Evolutionary conservation across 352 stramenopile species (phyloP), one percentile per base, ranked within the genome.

Genomic region (Blastocystis sp.): DNA sequence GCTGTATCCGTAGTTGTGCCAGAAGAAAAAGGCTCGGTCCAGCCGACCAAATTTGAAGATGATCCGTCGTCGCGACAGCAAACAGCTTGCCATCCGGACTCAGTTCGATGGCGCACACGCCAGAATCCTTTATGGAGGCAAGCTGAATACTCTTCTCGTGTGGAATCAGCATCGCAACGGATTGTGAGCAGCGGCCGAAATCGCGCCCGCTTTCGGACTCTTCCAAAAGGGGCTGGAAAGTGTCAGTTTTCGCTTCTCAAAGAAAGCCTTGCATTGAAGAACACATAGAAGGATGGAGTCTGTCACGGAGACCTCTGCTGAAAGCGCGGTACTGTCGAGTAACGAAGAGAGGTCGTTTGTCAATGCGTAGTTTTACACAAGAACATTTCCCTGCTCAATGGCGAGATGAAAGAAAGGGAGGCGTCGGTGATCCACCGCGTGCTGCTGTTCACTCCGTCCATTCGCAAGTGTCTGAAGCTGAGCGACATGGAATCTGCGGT

Each of bases 21-120:
- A 84, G 74, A 2, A 84, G 57, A 63, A 84, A 45, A 38, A 63
- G 34, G 2, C 66, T 59, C 6, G 74, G 57, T 54, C 74, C 48
- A n/a, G 74, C 74, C 3, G 74, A 84, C 74, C 74, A 84, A 21
- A 84, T 68, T 69, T 84, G 74, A 28, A 84, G 28, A 9, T 34
- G 48, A 10, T 68, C 19, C 14, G 74, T 34, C 24, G 74, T 68
- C 2, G 52, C 74, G n/a, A 84, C 43, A 42, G 74, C 74, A 48
- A 52, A 84, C 1, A 84, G 34, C 28, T 84, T 84, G 34, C 74
- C 74, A 84, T 84, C 74, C 14, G 74, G 74, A 57, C 74, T 84
- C 57, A 84, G 42, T 19, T 84, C 57, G 24, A 66, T 84, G 2
- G 74, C 34, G 19, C 54, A 68, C 24, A 68, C 19, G 34, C 21